Percentiles rank a stretch among this genome's conserved stretches.
These are phyloP conservation scores for Beta lomatogona DNA, from an alignment of 179 eudicot species.

Conservation along the genomic window DNA sequence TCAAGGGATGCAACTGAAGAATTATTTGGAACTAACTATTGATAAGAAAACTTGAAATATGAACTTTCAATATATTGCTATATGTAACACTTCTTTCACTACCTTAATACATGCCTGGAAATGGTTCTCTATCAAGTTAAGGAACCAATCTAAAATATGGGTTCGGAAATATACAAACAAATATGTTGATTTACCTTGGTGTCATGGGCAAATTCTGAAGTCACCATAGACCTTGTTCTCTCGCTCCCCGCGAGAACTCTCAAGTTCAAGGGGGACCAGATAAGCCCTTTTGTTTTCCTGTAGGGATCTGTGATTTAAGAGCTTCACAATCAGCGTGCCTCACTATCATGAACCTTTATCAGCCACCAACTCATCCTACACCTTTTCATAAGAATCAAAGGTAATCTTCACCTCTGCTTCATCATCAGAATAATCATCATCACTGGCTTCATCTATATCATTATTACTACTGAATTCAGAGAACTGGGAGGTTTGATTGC, in stretches of 20 bases:
- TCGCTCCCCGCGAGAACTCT: no score
- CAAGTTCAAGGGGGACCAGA: no score
- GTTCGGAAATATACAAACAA: slow-evolving; percentile 17
- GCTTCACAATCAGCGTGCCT: not conserved
- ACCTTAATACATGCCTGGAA: slow-evolving; percentile 18
- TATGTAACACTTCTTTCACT: not conserved
- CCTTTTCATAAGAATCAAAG: not conserved
- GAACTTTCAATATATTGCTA: not conserved
- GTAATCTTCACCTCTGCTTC: slow-evolving; percentile 11
- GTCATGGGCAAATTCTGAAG: not conserved
- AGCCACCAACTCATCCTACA: slow-evolving; percentile 1
- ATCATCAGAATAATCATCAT: slow-evolving; percentile 12
- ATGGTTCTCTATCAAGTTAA: slow-evolving; percentile 12
- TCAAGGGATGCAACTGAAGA: no score
- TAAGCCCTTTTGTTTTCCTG: no score
- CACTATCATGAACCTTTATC: slow-evolving; percentile 1
- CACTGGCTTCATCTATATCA: slow-evolving; percentile 28
- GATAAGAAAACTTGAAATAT: not conserved
- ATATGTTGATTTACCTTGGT: not conserved
- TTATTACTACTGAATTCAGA: slow-evolving; percentile 19
- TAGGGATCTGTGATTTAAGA: not conserved
- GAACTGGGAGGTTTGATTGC: slow-evolving; percentile 13
- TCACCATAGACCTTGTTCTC: no score
- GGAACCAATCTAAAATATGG: slow-evolving; percentile 20
- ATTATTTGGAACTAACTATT: no score